Evolutionary conservation across 768 basidiomycete genomes (phyloP), one percentile per base, ranked within the genome.

Genomic region (Mycena rebaudengoi): DNA sequence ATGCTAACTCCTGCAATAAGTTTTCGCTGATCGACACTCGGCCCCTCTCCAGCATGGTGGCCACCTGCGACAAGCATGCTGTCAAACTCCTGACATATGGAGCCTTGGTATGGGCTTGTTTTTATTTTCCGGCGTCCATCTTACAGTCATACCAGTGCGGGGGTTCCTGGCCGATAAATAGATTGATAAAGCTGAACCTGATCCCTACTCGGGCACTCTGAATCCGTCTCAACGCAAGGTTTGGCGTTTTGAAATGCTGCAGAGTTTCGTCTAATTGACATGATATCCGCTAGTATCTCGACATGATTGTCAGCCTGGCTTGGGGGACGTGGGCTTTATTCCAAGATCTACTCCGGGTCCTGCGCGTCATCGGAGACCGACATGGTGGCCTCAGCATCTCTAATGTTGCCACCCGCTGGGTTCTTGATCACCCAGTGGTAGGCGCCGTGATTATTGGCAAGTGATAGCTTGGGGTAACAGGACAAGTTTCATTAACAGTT

Each of bases 221-320:
- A 94, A 91, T 0, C 92, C 94, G 5, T 95, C 93, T 2, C 91
- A 93, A 72, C 82, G 94, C 71, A 95, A 95, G 85, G 92, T 86
- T 69, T 70, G 78, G n/a, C 11, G 61, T 41, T n/a, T 26, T 23
- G 39, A 5, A 26, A n/a, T 44, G 30, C 28, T 25, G 35, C 40
- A 16, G 8, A 60, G 35, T 60, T 29, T 46, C 20, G 45, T n/a
- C 33, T 14, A 32, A 21, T 16, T 29, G 46, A 37, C 48, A 43
- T 40, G 25, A 41, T 37, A n/a, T 53, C 21, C 28, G 14, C 66
- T n/a, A 95, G 93, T 95, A 95, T 74, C 87, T 94, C 44, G 93
- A 95, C 65, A 86, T 92, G 79, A 94, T 95, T 64, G 70, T 90
- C 52, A 87, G 85, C n/a, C n/a, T n/a, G 66, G 91, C 85, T 0